These are phyloP conservation scores for Elsinoe arachidis DNA, from an alignment of 2,329 filamentous ascomycete species.

Conservation along the genomic window DNA sequence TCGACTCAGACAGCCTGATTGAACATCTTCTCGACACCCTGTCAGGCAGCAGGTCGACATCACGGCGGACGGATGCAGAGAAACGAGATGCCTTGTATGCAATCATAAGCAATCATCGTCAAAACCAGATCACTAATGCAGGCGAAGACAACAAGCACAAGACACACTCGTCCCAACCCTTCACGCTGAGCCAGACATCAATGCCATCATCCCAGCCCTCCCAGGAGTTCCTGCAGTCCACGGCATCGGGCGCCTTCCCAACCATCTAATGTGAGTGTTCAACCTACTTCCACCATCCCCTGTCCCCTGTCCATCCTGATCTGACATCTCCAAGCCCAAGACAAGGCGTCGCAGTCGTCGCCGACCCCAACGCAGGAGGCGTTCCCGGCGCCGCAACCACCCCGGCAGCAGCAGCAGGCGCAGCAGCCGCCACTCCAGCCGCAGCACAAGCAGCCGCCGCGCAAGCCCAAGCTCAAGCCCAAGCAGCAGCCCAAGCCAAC, in stretches of 20 bases:
- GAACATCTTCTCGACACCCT: background rate
- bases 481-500: slow-evolving; percentile 9
- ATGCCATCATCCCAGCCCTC: background rate
- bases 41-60: background rate
- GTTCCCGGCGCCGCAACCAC: slow-evolving; percentile 6
- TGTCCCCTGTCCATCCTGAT: background rate
- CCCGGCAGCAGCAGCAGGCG: background rate
- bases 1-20: background rate
- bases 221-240: background rate
- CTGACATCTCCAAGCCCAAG: background rate
- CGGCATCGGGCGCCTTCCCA: background rate
- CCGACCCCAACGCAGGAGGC: slow-evolving; percentile 12
- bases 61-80: background rate
- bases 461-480: background rate
- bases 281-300: background rate
- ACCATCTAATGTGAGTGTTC: background rate
- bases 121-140: background rate
- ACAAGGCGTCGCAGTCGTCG: slow-evolving; percentile 13
- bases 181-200: background rate
- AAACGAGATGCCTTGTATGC: background rate
- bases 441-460: background rate
- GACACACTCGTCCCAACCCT: background rate
- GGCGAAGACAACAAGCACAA: background rate
- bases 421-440: background rate
- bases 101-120: background rate